Percentiles rank a stretch among this genome's conserved stretches.
phyloP scores from a whole-genome alignment of 768 basidiomycete genomes.

The Mycena pura region DNA sequence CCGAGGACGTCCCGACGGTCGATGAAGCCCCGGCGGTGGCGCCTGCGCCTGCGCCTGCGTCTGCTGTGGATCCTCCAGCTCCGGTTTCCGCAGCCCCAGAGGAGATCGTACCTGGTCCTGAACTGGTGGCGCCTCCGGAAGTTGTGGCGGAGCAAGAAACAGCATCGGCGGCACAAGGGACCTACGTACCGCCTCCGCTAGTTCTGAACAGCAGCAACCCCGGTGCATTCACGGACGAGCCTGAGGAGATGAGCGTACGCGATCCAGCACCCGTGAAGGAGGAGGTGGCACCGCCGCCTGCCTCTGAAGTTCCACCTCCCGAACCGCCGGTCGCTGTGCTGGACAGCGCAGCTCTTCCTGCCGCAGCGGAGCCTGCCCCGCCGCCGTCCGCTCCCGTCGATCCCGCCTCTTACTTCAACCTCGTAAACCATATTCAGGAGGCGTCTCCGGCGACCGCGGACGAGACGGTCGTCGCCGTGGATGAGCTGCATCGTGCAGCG shows the following conservation, averaged over 20 bases:
- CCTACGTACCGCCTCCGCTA: slow-evolving; percentile 47
- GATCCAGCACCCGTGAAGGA: slow-evolving; percentile 35
- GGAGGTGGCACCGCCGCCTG: slow-evolving; percentile 6
- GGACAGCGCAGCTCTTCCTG: not conserved
- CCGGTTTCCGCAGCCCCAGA: not conserved
- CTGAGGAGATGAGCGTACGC: slow-evolving; percentile 50
- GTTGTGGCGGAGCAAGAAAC: not conserved
- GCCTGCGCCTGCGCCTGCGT: slow-evolving; percentile 17
- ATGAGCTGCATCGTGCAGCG: not conserved
- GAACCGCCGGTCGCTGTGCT: slow-evolving; percentile 10
- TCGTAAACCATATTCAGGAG: not conserved
- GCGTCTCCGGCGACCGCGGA: slow-evolving; percentile 9
- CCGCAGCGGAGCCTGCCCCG: slow-evolving; percentile 5
- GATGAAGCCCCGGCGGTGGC: slow-evolving; percentile 10
- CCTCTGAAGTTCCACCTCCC: slow-evolving; percentile 9
- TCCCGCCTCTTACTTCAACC: slow-evolving; percentile 11
- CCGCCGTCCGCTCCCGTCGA: slow-evolving; percentile 11
- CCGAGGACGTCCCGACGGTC: slow-evolving; percentile 2
- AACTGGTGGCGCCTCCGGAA: slow-evolving; percentile 18
- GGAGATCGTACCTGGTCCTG: not conserved
- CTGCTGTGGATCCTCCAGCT: not conserved
- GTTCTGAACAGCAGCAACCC: slow-evolving; percentile 49
- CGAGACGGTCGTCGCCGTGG: slow-evolving; percentile 9
- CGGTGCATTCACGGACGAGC: slow-evolving; percentile 59
- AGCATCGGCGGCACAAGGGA: not conserved